Evolutionary conservation across 306 rosid genomes (phyloP), one percentile per base, ranked within the genome.

Genomic region (Pterocarpus macrocarpus): DNA sequence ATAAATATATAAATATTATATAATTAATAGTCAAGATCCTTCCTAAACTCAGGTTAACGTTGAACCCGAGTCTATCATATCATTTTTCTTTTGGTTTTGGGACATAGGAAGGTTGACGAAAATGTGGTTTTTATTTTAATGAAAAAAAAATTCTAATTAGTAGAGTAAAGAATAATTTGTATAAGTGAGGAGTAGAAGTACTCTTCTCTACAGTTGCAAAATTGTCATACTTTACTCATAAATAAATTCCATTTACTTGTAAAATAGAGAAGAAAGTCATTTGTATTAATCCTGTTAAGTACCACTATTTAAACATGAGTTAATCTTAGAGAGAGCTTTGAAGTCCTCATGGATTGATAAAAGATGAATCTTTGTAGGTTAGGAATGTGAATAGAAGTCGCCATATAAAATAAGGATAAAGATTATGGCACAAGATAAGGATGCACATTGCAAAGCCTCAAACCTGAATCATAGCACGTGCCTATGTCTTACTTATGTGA

Each of bases 401-500:
- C 35, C 73, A 43, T 13, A 14, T 55, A 55, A 69, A 34, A 43
- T 11, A 45, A 8, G 4, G 0, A 35, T 59, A 16, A 80, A 33
- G 17, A 59, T n/a, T 58, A 33, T 45, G 70, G 32, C 50, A 61
- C 43, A 7, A 45, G 34, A 79, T 36, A 55, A 10, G 22, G 56
- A 36, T 62, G 34, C 43, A 14, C 50, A 58, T 12, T 79, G 49
- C 17, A 30, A 34, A 69, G 14, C 65, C 77, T 39, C 13, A 57
- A 69, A 43, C 71, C 77, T 66, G 14, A 47, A 58, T 6, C 16
- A 5, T 64, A 55, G 5, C 9, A 17, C 44, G 10, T 13, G 16
- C 41, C 34, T 41, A 67, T 76, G 57, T 33, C 71, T 53, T 50
- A 53, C 61, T 73, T 16, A 32, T 57, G 45, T 41, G 69, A 28